Conservation (phyloP, 495 filamentous ascomycete genomes). For the Copromyces sp. region DNA sequence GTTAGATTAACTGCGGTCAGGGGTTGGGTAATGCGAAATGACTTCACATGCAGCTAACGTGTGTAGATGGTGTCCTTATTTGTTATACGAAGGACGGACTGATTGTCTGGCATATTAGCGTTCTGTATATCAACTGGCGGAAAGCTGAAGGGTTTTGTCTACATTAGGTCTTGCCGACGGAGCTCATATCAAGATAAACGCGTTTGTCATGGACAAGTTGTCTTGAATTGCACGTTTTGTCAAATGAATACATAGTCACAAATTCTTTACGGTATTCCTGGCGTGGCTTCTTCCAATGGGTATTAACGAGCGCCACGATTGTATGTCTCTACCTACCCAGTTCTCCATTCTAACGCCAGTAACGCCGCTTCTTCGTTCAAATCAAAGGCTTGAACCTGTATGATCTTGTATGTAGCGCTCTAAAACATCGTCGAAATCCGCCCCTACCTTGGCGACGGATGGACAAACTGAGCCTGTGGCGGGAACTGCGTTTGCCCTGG, state of each 20-base stretch:
- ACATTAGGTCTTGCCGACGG: not conserved
- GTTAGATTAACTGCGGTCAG: not conserved
- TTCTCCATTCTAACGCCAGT: not conserved
- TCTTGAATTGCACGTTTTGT: not conserved
- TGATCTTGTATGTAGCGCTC: not conserved
- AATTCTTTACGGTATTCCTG: not conserved
- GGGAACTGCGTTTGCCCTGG: not conserved
- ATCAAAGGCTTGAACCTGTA: not conserved
- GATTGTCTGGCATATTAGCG: conserved; percentile 7
- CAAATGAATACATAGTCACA: not conserved
- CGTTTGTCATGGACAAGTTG: not conserved
- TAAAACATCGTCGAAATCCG: not conserved
- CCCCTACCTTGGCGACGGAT: not conserved
- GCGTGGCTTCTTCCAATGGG: not conserved
- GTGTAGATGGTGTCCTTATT: not conserved
- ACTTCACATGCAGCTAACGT: not conserved
- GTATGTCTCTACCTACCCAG: not conserved
- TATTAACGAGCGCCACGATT: not conserved
- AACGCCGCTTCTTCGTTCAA: not conserved
- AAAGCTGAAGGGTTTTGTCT: not conserved
- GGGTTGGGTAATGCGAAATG: not conserved
- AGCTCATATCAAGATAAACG: not conserved
- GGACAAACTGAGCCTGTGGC: not conserved
- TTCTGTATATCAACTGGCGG: not conserved
- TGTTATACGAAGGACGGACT: not conserved